Conservation (phyloP, 2,329 filamentous ascomycete species). For the Colletotrichum plurivorum region DNA sequence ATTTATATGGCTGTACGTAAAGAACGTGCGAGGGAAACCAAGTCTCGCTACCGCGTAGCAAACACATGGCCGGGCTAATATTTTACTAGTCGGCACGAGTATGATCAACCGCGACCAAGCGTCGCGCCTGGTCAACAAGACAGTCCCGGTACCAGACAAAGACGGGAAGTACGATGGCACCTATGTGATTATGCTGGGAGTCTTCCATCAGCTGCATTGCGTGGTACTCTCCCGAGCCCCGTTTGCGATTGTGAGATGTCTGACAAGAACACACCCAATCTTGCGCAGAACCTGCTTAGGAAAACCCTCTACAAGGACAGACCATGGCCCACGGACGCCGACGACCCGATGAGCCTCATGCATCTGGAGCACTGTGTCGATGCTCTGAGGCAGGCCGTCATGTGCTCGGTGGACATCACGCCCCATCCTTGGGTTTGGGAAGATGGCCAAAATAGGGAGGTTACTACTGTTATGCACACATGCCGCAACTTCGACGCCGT, state of each 20-base stretch:
- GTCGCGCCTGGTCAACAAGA: constrained; percentile 3
- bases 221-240: neutral
- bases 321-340: neutral
- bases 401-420: constrained; percentile 2
- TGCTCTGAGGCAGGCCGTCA: constrained; percentile 7
- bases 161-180: neutral
- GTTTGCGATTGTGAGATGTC: neutral
- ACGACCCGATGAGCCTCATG: constrained; percentile 4
- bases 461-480: neutral
- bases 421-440: constrained; percentile 12
- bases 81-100: constrained; percentile 1
- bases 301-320: constrained; percentile 5
- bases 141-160: neutral
- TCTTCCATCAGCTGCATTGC: constrained; percentile 9
- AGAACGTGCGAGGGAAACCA: neutral
- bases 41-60: neutral
- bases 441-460: constrained; percentile 4
- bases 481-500: constrained; percentile 11
- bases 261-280: neutral
- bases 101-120: constrained; percentile 10
- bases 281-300: constrained; percentile 2
- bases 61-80: neutral
- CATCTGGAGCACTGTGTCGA: constrained; percentile 6
- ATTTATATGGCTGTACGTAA: constrained; percentile 5
- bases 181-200: constrained; percentile 10